Evolutionary conservation across 2,329 filamentous ascomycete species (phyloP), one percentile per base, ranked within the genome.

Genomic region (Fusarium decemcellulare): DNA sequence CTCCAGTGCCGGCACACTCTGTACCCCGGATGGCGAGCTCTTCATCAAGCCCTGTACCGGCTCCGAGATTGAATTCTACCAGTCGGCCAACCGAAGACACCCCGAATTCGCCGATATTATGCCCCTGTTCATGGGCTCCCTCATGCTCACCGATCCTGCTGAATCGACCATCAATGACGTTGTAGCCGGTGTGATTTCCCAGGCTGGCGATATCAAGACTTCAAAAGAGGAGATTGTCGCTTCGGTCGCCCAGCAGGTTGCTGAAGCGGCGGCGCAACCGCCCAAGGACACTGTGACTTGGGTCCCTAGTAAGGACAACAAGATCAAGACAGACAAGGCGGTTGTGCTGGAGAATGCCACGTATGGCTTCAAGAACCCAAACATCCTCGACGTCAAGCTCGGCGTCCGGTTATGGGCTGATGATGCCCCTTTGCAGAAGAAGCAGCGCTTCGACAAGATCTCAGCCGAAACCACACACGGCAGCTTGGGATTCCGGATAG

Each of bases 31-130:
- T 56, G 96, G 96, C 77, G 89, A 92, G 68, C 85, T 98, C 36
- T 93, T 99, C 78, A 93, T 98, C 77, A 99, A 99, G 81, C 96
- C 96, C 16, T 98, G 95, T 80, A 97, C 93, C 1, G 83, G 90
- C 67, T 86, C 90, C 68, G 96, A 99, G 82, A 90, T 98, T 74
- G 87, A 90, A 46, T 99, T 99, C 80, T 99, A 99, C 85, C 89
- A 97, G 78, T 88, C 90, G 40, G 91, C 90, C 30, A 79, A 81
- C 54, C 81, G 87, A 36, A 81, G 86, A 23, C 92, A 97, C 76
- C 88, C 90, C 32, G 89, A 91, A 2, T 93, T 98, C 74, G 88
- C 90, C 53, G 88, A 91, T 27, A 88, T 95, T 74, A 95, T 98
- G 86, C 95, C 96, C 47, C 86, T 89, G 6, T 98, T 91, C 81